phyloP scores from a whole-genome alignment of 306 rosid species.

The Lathyrus sativus region DNA sequence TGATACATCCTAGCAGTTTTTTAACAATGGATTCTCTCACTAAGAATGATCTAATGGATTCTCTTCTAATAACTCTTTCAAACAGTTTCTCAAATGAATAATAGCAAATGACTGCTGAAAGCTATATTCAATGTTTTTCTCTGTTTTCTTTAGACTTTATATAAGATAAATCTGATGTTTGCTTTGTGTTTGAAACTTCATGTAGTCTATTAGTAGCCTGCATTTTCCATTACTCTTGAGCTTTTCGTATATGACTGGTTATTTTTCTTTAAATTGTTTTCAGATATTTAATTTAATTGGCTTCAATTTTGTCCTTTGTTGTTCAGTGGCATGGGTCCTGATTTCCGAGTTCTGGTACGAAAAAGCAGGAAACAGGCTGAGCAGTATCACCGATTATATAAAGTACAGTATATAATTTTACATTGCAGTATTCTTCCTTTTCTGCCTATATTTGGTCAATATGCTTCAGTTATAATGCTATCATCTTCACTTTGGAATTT shows the following conservation, averaged over 20 bases:
- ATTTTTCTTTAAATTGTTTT: neutral
- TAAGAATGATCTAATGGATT: constrained; percentile 1
- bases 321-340: constrained; percentile 96
- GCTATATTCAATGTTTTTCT: neutral
- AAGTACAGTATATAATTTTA: constrained; percentile 49
- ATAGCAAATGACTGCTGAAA: constrained; percentile 1
- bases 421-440: neutral
- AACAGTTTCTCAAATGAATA: neutral
- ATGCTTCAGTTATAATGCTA: neutral
- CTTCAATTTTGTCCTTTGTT: constrained; percentile 34
- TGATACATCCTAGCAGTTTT: neutral
- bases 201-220: constrained; percentile 1
- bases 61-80: neutral
- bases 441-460: neutral
- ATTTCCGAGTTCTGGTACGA: constrained; percentile 89
- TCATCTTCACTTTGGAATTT: neutral
- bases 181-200: constrained; percentile 4
- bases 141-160: neutral
- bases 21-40: constrained; percentile 1
- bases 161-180: constrained; percentile 17
- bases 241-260: constrained; percentile 11
- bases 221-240: constrained; percentile 20
- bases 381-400: constrained; percentile 85
- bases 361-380: constrained; percentile 98
- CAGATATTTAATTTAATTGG: neutral